These are phyloP conservation scores for Triticum turgidum DNA, from an alignment of 176 grass and related monocot genomes.

Conservation along the genomic window DNA sequence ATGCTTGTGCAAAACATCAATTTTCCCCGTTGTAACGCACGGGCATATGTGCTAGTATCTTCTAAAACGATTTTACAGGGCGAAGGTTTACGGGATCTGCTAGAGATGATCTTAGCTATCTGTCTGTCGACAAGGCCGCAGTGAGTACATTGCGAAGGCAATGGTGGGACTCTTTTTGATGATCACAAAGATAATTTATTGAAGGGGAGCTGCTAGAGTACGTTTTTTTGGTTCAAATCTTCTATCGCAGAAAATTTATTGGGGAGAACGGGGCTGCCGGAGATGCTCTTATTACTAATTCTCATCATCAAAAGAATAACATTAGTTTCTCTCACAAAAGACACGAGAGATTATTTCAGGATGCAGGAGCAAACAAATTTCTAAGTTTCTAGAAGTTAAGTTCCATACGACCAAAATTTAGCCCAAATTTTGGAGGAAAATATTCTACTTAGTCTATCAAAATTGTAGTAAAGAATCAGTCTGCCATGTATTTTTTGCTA, in stretches of 20 bases:
- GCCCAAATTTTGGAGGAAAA: slow-evolving; percentile 8
- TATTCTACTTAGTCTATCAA: slow-evolving; percentile 46
- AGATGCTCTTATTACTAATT: slow-evolving; percentile 38
- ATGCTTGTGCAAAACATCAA: too few relatives aligned
- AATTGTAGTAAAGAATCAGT: slow-evolving; percentile 47
- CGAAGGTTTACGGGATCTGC: too few relatives aligned
- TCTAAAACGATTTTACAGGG: too few relatives aligned
- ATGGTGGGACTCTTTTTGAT: not conserved
- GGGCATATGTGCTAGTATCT: too few relatives aligned
- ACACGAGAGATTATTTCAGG: slow-evolving; percentile 28
- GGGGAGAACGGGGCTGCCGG: not conserved
- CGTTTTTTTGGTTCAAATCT: too few relatives aligned
- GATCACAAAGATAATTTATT: not conserved
- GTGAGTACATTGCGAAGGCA: too few relatives aligned
- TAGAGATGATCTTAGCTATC: too few relatives aligned
- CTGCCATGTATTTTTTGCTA: slow-evolving; percentile 42
- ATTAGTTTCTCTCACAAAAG: slow-evolving; percentile 38
- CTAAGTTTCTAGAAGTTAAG: slow-evolving; percentile 27
- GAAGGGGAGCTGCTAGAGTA: not conserved
- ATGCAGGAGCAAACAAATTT: slow-evolving; percentile 13
- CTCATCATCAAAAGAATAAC: slow-evolving; percentile 40
- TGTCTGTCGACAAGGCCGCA: too few relatives aligned
- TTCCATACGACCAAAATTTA: slow-evolving; percentile 37
- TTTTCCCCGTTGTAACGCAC: too few relatives aligned
- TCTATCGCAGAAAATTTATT: not conserved